Evolutionary conservation across 176 grass and related monocot species (phyloP), one percentile per base, ranked within the genome.

Genomic region (Panicum miliaceum): DNA sequence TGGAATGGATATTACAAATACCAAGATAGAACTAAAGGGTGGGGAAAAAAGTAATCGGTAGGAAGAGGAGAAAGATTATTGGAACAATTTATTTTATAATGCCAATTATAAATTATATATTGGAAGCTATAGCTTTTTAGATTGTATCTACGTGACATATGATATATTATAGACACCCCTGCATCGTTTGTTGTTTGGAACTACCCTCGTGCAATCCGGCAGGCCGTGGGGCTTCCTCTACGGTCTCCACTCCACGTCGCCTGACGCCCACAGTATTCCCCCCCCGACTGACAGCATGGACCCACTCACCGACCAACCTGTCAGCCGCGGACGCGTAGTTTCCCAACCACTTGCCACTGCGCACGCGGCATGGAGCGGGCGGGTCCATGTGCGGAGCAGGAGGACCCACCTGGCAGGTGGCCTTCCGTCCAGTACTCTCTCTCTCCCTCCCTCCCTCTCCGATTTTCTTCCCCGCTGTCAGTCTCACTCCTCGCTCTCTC

Each of bases 401-500:
- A 9, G 51, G 81, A 47, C 79, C 79, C 88, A 86, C 60, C 26
- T 82, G 77, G 58, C 65, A 38, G 46, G 5, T 40, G 35, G 71
- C 19, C 43, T 54, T 54, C 25, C 20, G 25, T 71, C 64, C 88
- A 71, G 72, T 62, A 15, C 35, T 27, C 74, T 79, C 42, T 15
- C 3, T 4, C 20, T 70, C 23, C 2, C 13, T 14, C 12, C 8
- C 5, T 7, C 12, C 1, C 36, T 27, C 15, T 1, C 36, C 37
- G n/a, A 20, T 62, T 43, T 13, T 32, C 38, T 40, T 16, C 68
- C 50, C 79, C 70, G 64, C 79, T 54, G 23, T 56, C 79, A 50
- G 73, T 70, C 70, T 78, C 79, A 52, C 80, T 66, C 51, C 45
- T 26, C 82, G 50, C 64, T 54, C 87, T 20, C 73, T 35, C 73